Evolutionary conservation across 2,329 filamentous ascomycete genomes (phyloP), one percentile per base, ranked within the genome.

Genomic region (Teratosphaeria destructans): DNA sequence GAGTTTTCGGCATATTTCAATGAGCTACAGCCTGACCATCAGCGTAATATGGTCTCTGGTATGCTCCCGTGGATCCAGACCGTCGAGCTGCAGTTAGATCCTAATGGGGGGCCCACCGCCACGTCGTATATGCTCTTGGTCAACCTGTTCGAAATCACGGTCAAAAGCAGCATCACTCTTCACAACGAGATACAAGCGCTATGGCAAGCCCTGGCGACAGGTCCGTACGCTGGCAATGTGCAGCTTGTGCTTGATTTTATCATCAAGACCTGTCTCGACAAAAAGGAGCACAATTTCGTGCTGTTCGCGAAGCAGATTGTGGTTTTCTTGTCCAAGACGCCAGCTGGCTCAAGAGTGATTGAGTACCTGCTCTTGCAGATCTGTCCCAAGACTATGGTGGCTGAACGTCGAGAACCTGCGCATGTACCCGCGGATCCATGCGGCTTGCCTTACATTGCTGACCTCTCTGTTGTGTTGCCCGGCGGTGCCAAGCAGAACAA

Each of bases 241-340:
- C 90, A 95, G 59, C 79, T 99, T 37, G 89, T 97, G 12, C 82
- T 99, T 0, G 92, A 97, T 72, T 99, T 99, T 70, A 94, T 99
- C 73, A 97, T 99, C 74, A 86, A 86, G 32, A 82, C 97, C 4
- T 99, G 94, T 67, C 78, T 99, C 11, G 94, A 99, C 68, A 86
- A 93, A 35, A 86, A 93, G 55, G 95, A 99, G 72, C 94, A 99
- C 69, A 97, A 96, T 67, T 99, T 96, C 73, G 93, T 99, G 59
- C 90, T 96, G 67, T 96, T 95, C 70, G 93, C 93, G 5, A 99
- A 97, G 76, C 94, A 99, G 73, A 94, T 99, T 57, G 91, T 97
- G 16, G 95, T 99, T 0, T 97, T 96, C 72, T 74, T 99, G 5
- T 95, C 94, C 0, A 94, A 90, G 64, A 96, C 82, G 69, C 88